These are phyloP conservation scores for Botryotinia convoluta DNA, from an alignment of 2,329 filamentous ascomycete genomes.

Conservation along the genomic window DNA sequence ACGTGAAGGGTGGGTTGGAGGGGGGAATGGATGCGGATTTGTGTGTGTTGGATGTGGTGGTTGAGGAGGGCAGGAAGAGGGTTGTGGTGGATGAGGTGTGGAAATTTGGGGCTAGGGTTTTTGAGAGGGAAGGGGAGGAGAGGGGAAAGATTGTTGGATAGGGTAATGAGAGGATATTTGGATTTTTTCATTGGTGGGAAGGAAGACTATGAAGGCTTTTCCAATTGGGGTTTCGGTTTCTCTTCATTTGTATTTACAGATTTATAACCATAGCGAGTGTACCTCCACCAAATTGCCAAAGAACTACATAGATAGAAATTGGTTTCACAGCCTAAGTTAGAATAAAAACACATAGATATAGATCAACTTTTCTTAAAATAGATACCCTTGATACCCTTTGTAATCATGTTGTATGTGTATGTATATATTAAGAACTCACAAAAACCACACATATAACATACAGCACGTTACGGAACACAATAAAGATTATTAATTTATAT, in stretches of 20 bases:
- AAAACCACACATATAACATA: not conserved
- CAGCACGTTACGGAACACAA: not conserved
- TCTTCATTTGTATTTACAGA: not conserved
- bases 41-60: slow-evolving; percentile 61
- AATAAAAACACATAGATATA: not conserved
- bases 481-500: not conserved
- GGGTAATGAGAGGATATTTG: not conserved
- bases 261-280: too few species aligned
- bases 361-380: not conserved
- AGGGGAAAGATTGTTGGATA: not conserved
- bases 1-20: slow-evolving; percentile 63
- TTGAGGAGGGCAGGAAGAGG: slow-evolving; percentile 44
- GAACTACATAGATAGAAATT: not conserved
- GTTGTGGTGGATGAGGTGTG: slow-evolving; percentile 41
- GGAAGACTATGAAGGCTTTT: not conserved
- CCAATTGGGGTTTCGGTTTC: not conserved
- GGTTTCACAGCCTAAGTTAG: not conserved
- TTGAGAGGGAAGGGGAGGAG: slow-evolving; percentile 13
- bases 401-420: not conserved
- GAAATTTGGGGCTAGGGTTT: slow-evolving; percentile 30
- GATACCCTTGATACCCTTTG: not conserved
- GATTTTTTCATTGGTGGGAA: not conserved
- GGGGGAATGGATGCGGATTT: slow-evolving; percentile 67
- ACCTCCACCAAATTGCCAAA: not conserved
- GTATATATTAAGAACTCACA: not conserved